phyloP scores from a whole-genome alignment of 192 early-diverging fungal genomes.

The Backusella tarrabulga region DNA sequence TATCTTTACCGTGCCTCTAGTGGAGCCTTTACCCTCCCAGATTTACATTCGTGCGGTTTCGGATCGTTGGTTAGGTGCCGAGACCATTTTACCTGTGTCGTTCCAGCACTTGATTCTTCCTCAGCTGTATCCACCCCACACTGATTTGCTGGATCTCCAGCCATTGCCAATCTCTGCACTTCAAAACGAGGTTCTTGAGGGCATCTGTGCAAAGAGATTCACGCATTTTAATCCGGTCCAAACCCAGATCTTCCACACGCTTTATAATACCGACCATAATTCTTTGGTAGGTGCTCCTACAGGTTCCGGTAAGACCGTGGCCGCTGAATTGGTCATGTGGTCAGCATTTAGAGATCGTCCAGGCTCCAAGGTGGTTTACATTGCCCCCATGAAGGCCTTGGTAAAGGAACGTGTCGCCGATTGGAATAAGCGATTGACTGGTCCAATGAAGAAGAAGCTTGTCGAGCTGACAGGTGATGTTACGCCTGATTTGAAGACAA shows the following conservation, averaged over 20 bases:
- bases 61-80: constrained; percentile 94
- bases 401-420: constrained; percentile 93
- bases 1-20: constrained; percentile 88
- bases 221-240: constrained; percentile 98
- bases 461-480: constrained; percentile 97
- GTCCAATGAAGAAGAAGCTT: constrained; percentile 82
- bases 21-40: constrained; percentile 89
- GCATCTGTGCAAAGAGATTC: constrained; percentile 81
- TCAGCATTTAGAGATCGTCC: constrained; percentile 52
- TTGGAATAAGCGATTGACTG: constrained; percentile 78
- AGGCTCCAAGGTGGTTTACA: constrained; percentile 84
- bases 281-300: constrained; percentile 94
- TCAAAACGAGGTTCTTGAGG: constrained; percentile 78
- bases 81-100: constrained; percentile 81
- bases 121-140: constrained; percentile 78
- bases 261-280: constrained; percentile 85
- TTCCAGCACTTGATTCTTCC: constrained; percentile 94
- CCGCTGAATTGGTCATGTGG: constrained; percentile 97
- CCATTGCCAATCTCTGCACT: constrained; percentile 89
- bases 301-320: constrained; percentile 97
- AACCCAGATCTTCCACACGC: constrained; percentile 97
- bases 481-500: constrained; percentile 85
- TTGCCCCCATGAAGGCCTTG: constrained; percentile 96
- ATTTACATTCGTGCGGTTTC: constrained; percentile 92
- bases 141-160: constrained; percentile 89